Conservation (phyloP, 2,329 filamentous ascomycete genomes). For the Trichoderma sp. region DNA sequence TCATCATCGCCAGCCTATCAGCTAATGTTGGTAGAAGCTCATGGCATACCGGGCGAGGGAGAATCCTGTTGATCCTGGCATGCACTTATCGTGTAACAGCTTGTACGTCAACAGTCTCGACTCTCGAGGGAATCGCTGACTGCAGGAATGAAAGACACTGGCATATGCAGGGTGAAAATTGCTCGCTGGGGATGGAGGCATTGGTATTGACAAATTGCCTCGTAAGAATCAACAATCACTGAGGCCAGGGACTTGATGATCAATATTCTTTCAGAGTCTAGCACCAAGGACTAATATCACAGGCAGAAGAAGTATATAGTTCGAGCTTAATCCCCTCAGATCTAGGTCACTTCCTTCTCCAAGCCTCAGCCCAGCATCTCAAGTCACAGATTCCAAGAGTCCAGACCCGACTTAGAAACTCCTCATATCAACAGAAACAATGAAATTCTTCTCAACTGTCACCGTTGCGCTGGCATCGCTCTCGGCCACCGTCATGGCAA, state of each 20-base stretch:
- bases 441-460: neutral
- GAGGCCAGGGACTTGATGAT: neutral
- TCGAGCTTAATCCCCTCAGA: neutral
- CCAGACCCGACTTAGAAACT: neutral
- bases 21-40: neutral
- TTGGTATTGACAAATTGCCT: neutral
- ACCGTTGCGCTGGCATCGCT: constrained; percentile 4
- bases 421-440: neutral
- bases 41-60: neutral
- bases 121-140: neutral
- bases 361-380: neutral
- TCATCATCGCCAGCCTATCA: constrained; percentile 12
- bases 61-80: neutral
- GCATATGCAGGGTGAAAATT: neutral
- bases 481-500: constrained; percentile 12
- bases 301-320: constrained; percentile 9
- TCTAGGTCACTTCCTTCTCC: neutral
- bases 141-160: neutral
- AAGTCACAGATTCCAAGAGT: neutral
- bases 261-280: neutral
- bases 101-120: neutral
- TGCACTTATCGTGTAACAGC: neutral
- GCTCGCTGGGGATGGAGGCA: neutral
- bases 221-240: neutral
- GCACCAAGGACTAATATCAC: neutral